These are phyloP conservation scores for Scenedesmus sp. DNA, from an alignment of 163 green algal genomes.

Conservation along the genomic window DNA sequence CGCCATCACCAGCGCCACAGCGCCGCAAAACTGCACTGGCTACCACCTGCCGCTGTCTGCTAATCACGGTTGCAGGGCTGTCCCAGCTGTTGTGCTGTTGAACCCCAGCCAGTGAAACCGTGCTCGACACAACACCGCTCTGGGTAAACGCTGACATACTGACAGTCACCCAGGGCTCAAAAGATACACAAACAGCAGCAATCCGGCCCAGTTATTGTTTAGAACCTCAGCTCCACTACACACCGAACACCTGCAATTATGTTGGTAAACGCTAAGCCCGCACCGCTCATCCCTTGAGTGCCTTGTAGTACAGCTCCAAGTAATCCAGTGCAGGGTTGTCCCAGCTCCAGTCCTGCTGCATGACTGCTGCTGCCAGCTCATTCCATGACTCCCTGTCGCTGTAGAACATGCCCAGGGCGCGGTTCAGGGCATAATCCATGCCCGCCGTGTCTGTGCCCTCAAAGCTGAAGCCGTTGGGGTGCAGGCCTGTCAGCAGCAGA, in stretches of 20 bases:
- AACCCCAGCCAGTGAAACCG: background rate
- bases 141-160: background rate
- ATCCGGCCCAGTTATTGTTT: no score
- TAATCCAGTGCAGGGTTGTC: constrained; percentile 91
- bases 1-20: background rate
- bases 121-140: background rate
- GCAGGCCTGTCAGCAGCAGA: background rate
- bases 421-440: constrained; percentile 90
- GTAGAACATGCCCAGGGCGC: constrained; percentile 81
- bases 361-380: constrained; percentile 60
- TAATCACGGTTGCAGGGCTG: background rate
- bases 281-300: constrained; percentile 29
- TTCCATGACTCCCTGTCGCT: constrained; percentile 76
- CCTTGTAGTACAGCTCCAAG: constrained; percentile 90
- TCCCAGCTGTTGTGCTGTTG: background rate
- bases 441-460: constrained; percentile 78
- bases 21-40: background rate
- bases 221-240: background rate
- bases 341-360: constrained; percentile 90
- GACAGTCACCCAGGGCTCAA: background rate
- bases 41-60: background rate
- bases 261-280: background rate
- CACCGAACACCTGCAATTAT: background rate
- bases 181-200: background rate
- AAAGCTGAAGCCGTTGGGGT: constrained; percentile 62